phyloP scores from a whole-genome alignment of 148 eudicot genomes.

The Amaranthus hypochondriacus region DNA sequence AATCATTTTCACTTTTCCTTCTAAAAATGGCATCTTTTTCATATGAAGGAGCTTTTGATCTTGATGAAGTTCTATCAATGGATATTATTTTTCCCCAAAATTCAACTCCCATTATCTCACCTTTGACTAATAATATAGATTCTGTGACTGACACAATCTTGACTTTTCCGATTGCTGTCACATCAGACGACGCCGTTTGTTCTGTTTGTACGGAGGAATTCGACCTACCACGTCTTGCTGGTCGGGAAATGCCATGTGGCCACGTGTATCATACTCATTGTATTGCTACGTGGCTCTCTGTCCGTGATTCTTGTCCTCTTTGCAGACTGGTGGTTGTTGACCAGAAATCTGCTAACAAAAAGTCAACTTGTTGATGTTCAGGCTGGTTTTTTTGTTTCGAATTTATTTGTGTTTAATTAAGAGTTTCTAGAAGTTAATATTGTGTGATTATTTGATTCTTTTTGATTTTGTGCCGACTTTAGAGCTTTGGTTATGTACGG shows the following conservation, averaged over 20 bases:
- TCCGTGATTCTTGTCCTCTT: constrained; percentile 26
- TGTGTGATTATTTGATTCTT: background rate
- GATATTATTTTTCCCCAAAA: background rate
- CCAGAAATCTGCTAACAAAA: constrained; percentile 5
- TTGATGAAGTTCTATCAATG: constrained; percentile 27
- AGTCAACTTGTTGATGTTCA: background rate
- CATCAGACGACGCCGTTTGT: constrained; percentile 17
- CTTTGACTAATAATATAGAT: background rate
- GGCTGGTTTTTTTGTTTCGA: background rate
- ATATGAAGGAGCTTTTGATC: constrained; percentile 22
- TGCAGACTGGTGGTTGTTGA: constrained; percentile 24
- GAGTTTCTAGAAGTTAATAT: background rate
- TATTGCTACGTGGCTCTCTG: constrained; percentile 31
- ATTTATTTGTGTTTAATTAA: background rate
- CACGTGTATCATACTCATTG: constrained; percentile 32
- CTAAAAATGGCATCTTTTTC: constrained; percentile 15
- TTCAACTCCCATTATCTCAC: constrained; percentile 1
- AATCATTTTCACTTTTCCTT: background rate
- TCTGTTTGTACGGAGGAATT: constrained; percentile 23
- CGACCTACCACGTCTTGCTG: constrained; percentile 15
- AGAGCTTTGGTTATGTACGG: no score
- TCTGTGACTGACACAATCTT: background rate
- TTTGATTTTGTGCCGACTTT: background rate
- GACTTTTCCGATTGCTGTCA: constrained; percentile 15
- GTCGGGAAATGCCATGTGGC: constrained; percentile 26